Conservation (phyloP, 495 filamentous ascomycete species). For the Aspergillus sclerotiicarbonarius region DNA sequence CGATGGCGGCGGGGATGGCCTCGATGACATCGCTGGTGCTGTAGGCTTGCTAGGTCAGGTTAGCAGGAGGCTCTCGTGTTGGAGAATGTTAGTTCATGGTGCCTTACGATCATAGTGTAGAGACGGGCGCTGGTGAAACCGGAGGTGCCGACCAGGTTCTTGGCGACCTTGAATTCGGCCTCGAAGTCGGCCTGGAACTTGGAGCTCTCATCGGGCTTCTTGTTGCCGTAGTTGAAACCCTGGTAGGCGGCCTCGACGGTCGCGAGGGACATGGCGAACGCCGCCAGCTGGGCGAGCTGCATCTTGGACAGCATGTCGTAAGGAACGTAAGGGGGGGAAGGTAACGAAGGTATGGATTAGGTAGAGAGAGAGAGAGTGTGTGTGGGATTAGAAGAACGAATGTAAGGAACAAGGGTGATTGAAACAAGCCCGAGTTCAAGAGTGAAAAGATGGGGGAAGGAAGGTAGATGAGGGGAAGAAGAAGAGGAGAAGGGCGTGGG, state of each 20-base stretch:
- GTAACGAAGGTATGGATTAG: not conserved
- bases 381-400: not conserved
- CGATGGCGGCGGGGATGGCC: constrained; percentile 79
- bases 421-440: not conserved
- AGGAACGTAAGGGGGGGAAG: not conserved
- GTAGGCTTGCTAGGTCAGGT: constrained; percentile 44
- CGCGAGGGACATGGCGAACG: constrained; percentile 45
- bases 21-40: constrained; percentile 59
- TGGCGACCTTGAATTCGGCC: constrained; percentile 66
- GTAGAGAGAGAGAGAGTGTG: not conserved
- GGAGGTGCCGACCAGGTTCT: constrained; percentile 63
- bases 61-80: constrained; percentile 4
- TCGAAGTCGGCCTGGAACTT: constrained; percentile 67
- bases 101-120: constrained; percentile 56
- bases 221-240: constrained; percentile 84
- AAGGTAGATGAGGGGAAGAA: not conserved
- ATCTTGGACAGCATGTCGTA: constrained; percentile 7
- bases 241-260: constrained; percentile 50
- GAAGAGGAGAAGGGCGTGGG: not conserved
- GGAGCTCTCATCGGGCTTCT: constrained; percentile 57
- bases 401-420: not conserved
- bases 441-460: not conserved
- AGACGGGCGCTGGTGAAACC: constrained; percentile 74
- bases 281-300: constrained; percentile 36
- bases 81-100: not conserved